Base-by-base conservation (phyloP, 768 basidiomycete species). In the Dentipellis sp. region DNA sequence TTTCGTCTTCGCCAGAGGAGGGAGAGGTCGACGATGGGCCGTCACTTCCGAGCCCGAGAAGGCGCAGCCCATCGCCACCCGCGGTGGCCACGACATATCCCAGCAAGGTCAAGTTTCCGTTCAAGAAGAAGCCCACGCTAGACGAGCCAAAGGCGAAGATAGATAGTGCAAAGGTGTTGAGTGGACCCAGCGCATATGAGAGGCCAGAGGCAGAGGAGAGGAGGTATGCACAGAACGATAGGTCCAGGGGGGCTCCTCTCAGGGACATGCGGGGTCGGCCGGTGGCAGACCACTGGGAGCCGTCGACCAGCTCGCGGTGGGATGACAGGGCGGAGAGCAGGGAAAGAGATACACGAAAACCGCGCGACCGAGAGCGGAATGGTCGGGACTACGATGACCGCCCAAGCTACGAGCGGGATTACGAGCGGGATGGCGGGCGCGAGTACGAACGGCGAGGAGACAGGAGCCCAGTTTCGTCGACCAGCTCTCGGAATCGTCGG, bases 1-100 rank as follows among this genome's bases (percentile, higher is more conserved):
- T 66, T 9, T 77, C 83, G 2, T 84, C 70, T 1, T 76, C 87
- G 1, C 88, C 88, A 51, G 89, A 91, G 68, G 89, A 91, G 66
- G 89, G 89, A 58, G 89, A 91, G 63, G 72, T 91, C 50, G 87
- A 88, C 69, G 88, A 90, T 67, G 72, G 68, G 42, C 60, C 63
- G 19, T 59, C 66, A 37, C 58, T 63, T 23, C 58, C 64, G 37
- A 56, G 59, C 52, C 38, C 42, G 12, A 11, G 42, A 45, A 1
- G 42, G 16, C 42, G 42, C 21, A 56, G 66, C 52, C 57, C 63
- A 45, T 55, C 54, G 16, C 50, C 62, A 69, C 37, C 42, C 50
- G 51, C 50, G 34, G 62, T 62, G 19, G 64, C 59, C 17, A 59
- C 62, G 69, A 80, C 66, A 62, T 71, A 67, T 52, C 63, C 65